These are phyloP conservation scores for Aureobasidium sp. DNA, from an alignment of 2,329 filamentous ascomycete genomes.

Conservation along the genomic window DNA sequence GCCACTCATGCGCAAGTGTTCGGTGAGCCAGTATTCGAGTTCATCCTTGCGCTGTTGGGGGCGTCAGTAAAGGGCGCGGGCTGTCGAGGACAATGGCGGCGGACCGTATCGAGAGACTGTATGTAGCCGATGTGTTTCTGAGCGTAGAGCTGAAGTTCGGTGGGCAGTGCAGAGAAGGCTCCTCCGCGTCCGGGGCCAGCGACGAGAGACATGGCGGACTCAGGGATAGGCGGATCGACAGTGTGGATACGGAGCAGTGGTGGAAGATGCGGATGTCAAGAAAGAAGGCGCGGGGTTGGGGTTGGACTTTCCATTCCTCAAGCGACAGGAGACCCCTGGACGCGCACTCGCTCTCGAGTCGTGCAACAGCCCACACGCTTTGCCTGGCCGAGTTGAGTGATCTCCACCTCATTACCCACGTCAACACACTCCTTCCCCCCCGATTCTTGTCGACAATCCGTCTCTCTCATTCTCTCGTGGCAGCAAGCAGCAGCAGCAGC, in stretches of 20 bases:
- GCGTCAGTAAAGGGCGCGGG: constrained; percentile 13
- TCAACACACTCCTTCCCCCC: not conserved
- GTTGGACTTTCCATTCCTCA: not conserved
- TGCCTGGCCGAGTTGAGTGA: not conserved
- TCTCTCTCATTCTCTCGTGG: not conserved
- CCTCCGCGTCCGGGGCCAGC: constrained; percentile 50
- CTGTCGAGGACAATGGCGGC: constrained; percentile 26
- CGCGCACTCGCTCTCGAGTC: not conserved
- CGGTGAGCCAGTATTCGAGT: constrained; percentile 95
- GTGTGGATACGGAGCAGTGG: not conserved
- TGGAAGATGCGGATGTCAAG: not conserved
- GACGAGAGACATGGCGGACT: constrained; percentile 46
- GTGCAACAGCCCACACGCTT: not conserved
- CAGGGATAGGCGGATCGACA: not conserved
- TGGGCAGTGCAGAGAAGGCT: constrained; percentile 29
- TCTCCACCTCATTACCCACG: not conserved
- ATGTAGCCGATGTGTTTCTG: constrained; percentile 84
- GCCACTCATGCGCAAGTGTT: constrained; percentile 89
- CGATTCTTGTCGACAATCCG: not conserved
- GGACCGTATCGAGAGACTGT: constrained; percentile 77
- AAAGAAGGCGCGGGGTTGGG: not conserved
- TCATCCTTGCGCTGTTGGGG: constrained; percentile 67
- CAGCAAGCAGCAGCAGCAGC: not conserved
- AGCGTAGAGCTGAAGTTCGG: constrained; percentile 44
- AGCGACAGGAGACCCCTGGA: not conserved